These are phyloP conservation scores for Phialophora tarda DNA, from an alignment of 2,329 filamentous ascomycete species.

Conservation along the genomic window DNA sequence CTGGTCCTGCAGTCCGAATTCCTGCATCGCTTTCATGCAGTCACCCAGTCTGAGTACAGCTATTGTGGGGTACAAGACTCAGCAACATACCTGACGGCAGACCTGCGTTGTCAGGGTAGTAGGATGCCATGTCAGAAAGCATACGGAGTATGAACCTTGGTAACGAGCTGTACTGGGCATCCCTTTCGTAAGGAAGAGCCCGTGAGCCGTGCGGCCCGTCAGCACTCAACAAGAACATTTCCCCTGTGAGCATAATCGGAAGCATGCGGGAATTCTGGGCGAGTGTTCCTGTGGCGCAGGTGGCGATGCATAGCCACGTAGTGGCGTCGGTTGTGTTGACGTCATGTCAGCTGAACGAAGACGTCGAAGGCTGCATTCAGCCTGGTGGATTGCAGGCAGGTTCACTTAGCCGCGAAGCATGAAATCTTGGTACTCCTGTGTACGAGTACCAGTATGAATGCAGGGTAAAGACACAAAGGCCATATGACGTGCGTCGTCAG, in stretches of 20 bases:
- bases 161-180: neutral
- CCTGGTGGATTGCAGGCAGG: neutral
- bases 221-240: slow-evolving; percentile 4
- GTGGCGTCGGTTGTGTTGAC: slow-evolving; percentile 9
- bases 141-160: neutral
- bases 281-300: slow-evolving; percentile 5
- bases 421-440: neutral
- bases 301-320: neutral
- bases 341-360: slow-evolving; percentile 21
- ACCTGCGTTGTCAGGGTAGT: slow-evolving; percentile 10
- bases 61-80: slow-evolving; percentile 6
- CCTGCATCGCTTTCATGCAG: slow-evolving; percentile 8
- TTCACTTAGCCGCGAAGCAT: neutral
- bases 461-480: neutral
- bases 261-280: slow-evolving; percentile 5
- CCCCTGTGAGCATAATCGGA: slow-evolving; percentile 13
- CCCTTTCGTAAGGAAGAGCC: neutral
- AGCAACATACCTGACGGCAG: slow-evolving; percentile 9
- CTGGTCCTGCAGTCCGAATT: slow-evolving; percentile 10
- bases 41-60: neutral
- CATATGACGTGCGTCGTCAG: slow-evolving; percentile 2
- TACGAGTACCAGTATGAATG: neutral
- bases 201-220: slow-evolving; percentile 15
- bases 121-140: slow-evolving; percentile 5
- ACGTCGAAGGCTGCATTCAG: neutral